These are phyloP conservation scores for Solanum megistacrolobum DNA, from an alignment of 257 asterid species.

Conservation along the genomic window DNA sequence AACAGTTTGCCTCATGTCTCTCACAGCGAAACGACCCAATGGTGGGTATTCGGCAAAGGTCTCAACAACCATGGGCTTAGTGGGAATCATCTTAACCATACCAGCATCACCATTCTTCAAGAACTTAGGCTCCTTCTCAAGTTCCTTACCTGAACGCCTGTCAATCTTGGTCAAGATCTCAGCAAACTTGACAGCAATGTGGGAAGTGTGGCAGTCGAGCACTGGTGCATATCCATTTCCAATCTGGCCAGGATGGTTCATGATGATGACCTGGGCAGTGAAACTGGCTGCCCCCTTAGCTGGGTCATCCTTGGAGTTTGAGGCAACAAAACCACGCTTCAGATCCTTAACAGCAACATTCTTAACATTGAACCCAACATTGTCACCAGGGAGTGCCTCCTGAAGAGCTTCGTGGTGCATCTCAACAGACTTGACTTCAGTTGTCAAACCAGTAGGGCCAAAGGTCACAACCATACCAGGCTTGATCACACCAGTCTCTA, in stretches of 20 bases:
- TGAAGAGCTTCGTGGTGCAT: not conserved
- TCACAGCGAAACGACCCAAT: not conserved
- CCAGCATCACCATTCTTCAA: constrained; percentile 2
- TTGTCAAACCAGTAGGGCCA: not conserved
- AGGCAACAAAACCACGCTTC: not conserved
- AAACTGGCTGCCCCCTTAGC: not conserved
- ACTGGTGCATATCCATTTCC: not conserved
- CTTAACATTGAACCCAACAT: not conserved
- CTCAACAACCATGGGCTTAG: not conserved
- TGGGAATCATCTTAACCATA: not conserved
- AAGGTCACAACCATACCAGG: not conserved
- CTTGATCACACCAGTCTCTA: not conserved
- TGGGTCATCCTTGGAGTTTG: constrained; percentile 1
- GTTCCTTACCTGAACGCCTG: not conserved
- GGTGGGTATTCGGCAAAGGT: not conserved
- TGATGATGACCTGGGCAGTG: not conserved
- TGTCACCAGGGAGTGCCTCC: not conserved
- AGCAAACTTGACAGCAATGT: not conserved
- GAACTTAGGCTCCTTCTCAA: not conserved
- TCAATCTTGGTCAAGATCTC: constrained; percentile 1
- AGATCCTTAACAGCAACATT: constrained; percentile 1
- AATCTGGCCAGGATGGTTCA: not conserved
- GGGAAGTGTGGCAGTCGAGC: not conserved
- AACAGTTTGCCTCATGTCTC: not conserved
- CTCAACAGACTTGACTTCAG: not conserved